Evolutionary conservation across 2,329 filamentous ascomycete species (phyloP), one percentile per base, ranked within the genome.

Genomic region (Fusarium sp.): DNA sequence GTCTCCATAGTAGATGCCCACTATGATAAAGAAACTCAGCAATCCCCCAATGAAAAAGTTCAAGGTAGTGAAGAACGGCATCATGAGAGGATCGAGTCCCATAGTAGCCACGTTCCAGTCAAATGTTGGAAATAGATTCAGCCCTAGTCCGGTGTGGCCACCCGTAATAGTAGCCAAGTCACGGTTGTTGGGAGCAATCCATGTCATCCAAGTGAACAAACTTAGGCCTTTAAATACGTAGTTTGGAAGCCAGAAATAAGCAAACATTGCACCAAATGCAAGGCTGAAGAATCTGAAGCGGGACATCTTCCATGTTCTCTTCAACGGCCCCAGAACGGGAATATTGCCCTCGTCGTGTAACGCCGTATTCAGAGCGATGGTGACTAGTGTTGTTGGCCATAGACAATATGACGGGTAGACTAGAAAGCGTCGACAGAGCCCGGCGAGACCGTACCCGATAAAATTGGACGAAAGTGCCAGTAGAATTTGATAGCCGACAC

Each of bases 371-470:
- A 85, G 74, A 5, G 81, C 80, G 35, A 83, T 81, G 4, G 78
- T 83, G 2, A 80, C 79, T 3, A 86, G 74, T 0, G 79, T 79
- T 2, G 79, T 74, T 0, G 85, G 85, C 84, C 84, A 86, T 3
- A 87, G 75, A 46, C 79, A 82, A 66, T 79, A 80, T 1, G 81
- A 75, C 0, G 83, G 83, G 46, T 82, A 83, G 6, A 85, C 81
- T 4, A 85, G 73, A 65, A 84, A 85, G 1, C 80, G 75, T 5
- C 82, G 77, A 9, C 73, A 75, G 1, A 83, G 43, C 12, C 84
- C 84, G 8, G 84, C 83, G 35, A 85, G 73, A 1, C 84, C 84
- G 51, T 85, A 85, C 15, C 84, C 84, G 29, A 86, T 81, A 43
- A 84, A 82, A 68, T 84, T 83, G 31, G 81, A 84, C 0, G 79